phyloP scores from a whole-genome alignment of 2,329 filamentous ascomycete species.

The Pestalotiopsis sp. region DNA sequence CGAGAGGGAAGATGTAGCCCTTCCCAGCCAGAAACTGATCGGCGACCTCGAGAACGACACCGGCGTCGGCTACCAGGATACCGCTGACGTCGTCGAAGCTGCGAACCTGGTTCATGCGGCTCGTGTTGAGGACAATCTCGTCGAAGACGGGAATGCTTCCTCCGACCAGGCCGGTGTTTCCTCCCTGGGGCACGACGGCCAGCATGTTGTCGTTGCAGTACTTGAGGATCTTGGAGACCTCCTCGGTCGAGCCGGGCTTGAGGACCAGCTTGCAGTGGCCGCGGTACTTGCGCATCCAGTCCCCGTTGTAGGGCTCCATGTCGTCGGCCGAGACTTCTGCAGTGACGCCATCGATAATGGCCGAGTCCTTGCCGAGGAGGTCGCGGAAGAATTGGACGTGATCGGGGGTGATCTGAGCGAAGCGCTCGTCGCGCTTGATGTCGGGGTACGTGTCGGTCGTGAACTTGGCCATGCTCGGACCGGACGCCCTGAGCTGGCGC shows the following conservation, averaged over 20 bases:
- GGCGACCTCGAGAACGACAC: conserved; percentile 84
- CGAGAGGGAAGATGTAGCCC: conserved; percentile 89
- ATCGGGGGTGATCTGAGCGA: conserved; percentile 69
- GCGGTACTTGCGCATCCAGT: conserved; percentile 99
- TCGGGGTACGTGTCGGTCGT: conserved; percentile 86
- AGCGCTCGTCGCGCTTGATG: conserved; percentile 76
- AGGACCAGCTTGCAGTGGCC: conserved; percentile 86
- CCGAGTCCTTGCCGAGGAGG: conserved; percentile 76
- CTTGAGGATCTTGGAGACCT: conserved; percentile 86
- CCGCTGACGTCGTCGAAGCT: conserved; percentile 94
- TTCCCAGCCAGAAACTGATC: conserved; percentile 83
- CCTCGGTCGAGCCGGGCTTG: conserved; percentile 79
- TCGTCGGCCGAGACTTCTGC: conserved; percentile 71
- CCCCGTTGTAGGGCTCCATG: conserved; percentile 87
- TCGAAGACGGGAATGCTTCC: conserved; percentile 97
- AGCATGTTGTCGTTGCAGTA: conserved; percentile 95
- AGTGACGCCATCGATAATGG: conserved; percentile 81
- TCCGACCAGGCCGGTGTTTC: conserved; percentile 94
- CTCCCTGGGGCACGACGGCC: conserved; percentile 94
- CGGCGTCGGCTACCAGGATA: conserved; percentile 85
- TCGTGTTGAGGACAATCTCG: conserved; percentile 91
- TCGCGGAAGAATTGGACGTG: conserved; percentile 83
- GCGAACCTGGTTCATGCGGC: conserved; percentile 86
- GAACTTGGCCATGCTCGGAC: conserved; percentile 57
- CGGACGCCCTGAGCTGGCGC: conserved; percentile 26